Percentiles rank a stretch among this genome's conserved stretches.
These are phyloP conservation scores for Tetrapyrgos nigripes DNA, from an alignment of 1,284 basidiomycete species.

Conservation along the genomic window DNA sequence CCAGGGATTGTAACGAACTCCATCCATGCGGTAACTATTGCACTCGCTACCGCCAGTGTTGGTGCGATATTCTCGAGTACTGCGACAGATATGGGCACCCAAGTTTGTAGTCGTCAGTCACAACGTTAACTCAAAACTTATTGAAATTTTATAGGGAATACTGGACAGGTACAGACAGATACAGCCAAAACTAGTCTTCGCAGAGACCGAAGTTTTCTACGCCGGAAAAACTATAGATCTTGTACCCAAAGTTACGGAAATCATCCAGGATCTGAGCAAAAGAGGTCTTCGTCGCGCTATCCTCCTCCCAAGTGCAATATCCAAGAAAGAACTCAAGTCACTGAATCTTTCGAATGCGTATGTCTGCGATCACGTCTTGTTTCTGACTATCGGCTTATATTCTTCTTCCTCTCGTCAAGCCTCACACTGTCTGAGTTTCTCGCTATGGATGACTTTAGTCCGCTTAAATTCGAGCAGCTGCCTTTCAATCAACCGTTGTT, in stretches of 20 bases:
- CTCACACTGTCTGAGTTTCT: conserved; percentile 57
- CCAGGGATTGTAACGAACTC: conserved; percentile 70
- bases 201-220: conserved; percentile 68
- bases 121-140: not conserved
- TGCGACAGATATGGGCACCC: conserved; percentile 73
- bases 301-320: conserved; percentile 61
- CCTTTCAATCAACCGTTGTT: conserved; percentile 87
- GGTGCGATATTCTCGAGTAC: conserved; percentile 73
- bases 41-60: conserved; percentile 65
- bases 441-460: conserved; percentile 45
- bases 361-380: not conserved
- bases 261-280: conserved; percentile 52
- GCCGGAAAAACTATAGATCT: conserved; percentile 62
- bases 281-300: conserved; percentile 56
- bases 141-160: conserved; percentile 52
- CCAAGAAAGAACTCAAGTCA: conserved; percentile 36
- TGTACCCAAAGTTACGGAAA: conserved; percentile 55
- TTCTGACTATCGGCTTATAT: not conserved
- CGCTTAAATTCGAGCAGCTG: conserved; percentile 69
- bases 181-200: conserved; percentile 67
- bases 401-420: conserved; percentile 32
- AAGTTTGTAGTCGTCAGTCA: conserved; percentile 36
- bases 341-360: conserved; percentile 45
- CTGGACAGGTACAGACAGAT: conserved; percentile 75
- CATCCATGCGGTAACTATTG: conserved; percentile 59